phyloP scores from a whole-genome alignment of 345 rosid genomes.

The Nasturtium officinale region DNA sequence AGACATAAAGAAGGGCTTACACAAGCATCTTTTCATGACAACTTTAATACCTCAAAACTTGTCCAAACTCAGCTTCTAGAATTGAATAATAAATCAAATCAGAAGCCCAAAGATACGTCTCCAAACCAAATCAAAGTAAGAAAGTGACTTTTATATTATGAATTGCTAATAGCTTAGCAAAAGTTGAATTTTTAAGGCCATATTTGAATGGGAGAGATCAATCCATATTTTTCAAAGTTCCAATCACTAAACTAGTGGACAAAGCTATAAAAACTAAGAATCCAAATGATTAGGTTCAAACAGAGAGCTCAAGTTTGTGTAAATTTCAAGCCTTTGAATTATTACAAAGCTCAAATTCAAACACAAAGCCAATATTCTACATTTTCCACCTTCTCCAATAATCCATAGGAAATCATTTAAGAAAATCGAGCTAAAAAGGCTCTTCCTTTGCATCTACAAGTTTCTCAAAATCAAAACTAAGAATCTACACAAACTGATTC shows the following conservation, averaged over 20 bases:
- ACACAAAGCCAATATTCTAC: constrained; percentile 12
- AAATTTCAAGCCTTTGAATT: background rate
- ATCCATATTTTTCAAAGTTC: no score
- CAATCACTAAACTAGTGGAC: no score
- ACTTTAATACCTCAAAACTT: constrained; percentile 30
- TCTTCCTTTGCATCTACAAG: background rate
- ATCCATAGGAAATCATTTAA: background rate
- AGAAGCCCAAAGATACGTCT: background rate
- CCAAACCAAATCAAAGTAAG: background rate
- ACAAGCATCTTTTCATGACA: constrained; percentile 60
- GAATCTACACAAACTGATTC: background rate
- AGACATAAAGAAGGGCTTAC: constrained; percentile 90
- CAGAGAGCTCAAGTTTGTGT: constrained; percentile 1
- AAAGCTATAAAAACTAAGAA: no score
- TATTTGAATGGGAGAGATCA: no score
- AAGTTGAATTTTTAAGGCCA: no score
- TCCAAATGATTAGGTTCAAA: background rate
- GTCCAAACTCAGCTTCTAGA: constrained; percentile 8
- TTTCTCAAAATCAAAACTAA: background rate
- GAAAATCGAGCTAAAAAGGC: background rate
- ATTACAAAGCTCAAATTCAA: background rate
- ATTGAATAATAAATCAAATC: constrained; percentile 18
- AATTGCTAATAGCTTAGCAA: background rate
- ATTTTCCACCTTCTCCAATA: background rate
- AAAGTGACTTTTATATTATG: no score